phyloP scores from a whole-genome alignment of 192 early-diverging fungal species.

The Irineochytrium annulatum region DNA sequence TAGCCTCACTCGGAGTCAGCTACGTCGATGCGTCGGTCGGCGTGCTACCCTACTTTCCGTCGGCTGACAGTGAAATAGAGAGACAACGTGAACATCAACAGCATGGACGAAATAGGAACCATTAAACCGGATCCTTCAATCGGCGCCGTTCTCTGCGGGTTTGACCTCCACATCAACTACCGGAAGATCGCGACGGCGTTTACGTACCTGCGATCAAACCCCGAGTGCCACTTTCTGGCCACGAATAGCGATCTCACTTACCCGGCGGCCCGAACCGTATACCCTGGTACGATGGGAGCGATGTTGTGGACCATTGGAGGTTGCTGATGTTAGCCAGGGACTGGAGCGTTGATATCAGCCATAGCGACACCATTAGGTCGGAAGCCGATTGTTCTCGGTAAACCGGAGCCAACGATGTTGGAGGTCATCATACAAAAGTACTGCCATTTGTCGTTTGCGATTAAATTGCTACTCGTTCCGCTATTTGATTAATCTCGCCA shows the following conservation, averaged over 20 bases:
- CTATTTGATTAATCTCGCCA: too few relatives aligned
- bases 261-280: constrained; percentile 70
- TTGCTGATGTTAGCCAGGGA: constrained; percentile 40
- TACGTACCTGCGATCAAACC: constrained; percentile 71
- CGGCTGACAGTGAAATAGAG: constrained; percentile 10
- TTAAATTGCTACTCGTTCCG: too few relatives aligned
- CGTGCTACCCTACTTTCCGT: constrained; percentile 5
- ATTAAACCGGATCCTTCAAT: constrained; percentile 65
- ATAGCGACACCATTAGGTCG: constrained; percentile 72
- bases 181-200: constrained; percentile 89
- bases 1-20: constrained; percentile 72
- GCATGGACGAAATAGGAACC: constrained; percentile 47
- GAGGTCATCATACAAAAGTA: constrained; percentile 84
- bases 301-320: background rate
- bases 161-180: constrained; percentile 91
- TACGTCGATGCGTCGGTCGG: constrained; percentile 48
- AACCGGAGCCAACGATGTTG: constrained; percentile 91
- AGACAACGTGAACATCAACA: constrained; percentile 46
- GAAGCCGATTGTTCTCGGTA: constrained; percentile 83
- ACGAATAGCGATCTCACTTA: constrained; percentile 93
- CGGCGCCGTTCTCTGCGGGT: constrained; percentile 89
- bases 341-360: constrained; percentile 75
- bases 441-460: background rate
- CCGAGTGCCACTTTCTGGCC: constrained; percentile 75
- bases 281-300: constrained; percentile 52